Evolutionary conservation across 2,329 filamentous ascomycete species (phyloP).

Genomic region (Penicillium fuscoglaucum): DNA sequence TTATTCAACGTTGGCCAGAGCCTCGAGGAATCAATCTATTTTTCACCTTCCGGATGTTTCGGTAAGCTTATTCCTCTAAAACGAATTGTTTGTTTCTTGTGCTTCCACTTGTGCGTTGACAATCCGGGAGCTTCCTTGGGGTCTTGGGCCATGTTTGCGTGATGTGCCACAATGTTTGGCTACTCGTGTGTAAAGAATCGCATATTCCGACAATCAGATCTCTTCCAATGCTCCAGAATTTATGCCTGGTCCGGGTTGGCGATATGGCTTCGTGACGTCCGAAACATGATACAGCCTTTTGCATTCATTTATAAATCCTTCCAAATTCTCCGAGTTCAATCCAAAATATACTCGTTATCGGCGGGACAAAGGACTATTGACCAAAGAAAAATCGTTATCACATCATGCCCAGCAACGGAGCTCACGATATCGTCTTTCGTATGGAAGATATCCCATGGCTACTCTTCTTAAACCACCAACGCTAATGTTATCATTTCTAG

Average conservation of each 20-base stretch:
- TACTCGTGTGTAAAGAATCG: not conserved
- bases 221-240: not conserved
- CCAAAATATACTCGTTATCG: not conserved
- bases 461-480: not conserved
- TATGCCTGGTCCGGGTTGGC: not conserved
- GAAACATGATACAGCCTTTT: not conserved
- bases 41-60: not conserved
- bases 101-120: not conserved
- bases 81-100: not conserved
- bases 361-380: too few species aligned
- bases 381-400: not conserved
- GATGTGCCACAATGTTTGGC: not conserved
- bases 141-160: not conserved
- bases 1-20: not conserved
- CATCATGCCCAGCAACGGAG: not conserved
- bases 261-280: not conserved
- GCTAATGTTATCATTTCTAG: not conserved
- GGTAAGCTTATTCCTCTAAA: not conserved
- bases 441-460: not conserved
- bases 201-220: not conserved
- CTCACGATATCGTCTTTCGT: not conserved
- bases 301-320: not conserved
- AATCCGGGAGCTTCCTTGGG: not conserved
- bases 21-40: not conserved
- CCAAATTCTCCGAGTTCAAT: not conserved